phyloP scores from a whole-genome alignment of 108 stramenopile species.

The Conticribra weissflogii region DNA sequence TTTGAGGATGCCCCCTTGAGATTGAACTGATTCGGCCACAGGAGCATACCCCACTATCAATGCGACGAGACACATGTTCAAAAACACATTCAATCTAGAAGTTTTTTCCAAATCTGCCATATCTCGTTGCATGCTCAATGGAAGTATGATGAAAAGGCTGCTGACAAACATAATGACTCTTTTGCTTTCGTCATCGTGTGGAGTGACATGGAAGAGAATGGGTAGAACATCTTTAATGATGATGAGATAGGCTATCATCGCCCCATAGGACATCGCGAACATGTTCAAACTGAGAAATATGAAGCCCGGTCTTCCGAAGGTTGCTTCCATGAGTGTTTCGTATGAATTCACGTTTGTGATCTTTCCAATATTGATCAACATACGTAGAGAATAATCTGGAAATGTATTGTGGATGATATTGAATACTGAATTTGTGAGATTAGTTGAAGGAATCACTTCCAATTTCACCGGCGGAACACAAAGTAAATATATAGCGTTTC shows the following conservation, averaged over 20 bases:
- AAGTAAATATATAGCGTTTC: too few relatives aligned
- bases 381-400: constrained; percentile 31
- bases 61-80: constrained; percentile 64
- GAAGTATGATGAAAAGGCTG: constrained; percentile 37
- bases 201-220: constrained; percentile 27
- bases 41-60: constrained; percentile 56
- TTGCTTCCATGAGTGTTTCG: constrained; percentile 79
- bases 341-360: constrained; percentile 52
- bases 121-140: constrained; percentile 52
- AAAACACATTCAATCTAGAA: constrained; percentile 59
- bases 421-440: background rate
- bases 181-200: constrained; percentile 21
- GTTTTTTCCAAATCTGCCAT: constrained; percentile 58
- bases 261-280: constrained; percentile 41
- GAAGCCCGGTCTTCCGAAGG: constrained; percentile 78
- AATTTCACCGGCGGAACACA: too few relatives aligned
- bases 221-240: constrained; percentile 50
- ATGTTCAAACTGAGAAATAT: constrained; percentile 51
- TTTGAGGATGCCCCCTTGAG: constrained; percentile 25
- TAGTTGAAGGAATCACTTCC: too few relatives aligned
- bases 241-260: constrained; percentile 46
- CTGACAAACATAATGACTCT: constrained; percentile 33
- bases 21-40: constrained; percentile 29
- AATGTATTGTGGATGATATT: background rate
- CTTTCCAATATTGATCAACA: constrained; percentile 39